A percentile compares a stretch with the other conserved stretches of the same genome.
These are phyloP conservation scores for Ogataea paradorogensis DNA, from an alignment of 805 yeast species.

Conservation along the genomic window DNA sequence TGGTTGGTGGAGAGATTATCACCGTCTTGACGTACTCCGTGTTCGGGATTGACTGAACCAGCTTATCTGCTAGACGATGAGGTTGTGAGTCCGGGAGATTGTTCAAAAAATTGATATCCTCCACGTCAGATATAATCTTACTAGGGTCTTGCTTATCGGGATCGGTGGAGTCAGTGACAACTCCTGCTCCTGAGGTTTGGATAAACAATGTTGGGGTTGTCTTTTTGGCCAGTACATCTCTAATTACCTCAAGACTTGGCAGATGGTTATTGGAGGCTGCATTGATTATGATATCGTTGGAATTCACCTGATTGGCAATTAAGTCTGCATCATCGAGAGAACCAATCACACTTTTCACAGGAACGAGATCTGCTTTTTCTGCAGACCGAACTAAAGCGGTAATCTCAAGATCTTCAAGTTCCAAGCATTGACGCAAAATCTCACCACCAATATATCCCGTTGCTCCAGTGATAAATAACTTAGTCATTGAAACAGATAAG, in stretches of 20 bases:
- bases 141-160: conserved; percentile 44
- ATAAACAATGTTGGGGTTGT: conserved; percentile 28
- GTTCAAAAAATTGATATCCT: conserved; percentile 31
- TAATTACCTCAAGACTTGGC: conserved; percentile 10
- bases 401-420: background rate
- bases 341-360: conserved; percentile 1
- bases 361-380: conserved; percentile 1
- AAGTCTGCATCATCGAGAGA: conserved; percentile 1
- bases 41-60: conserved; percentile 31
- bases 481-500: background rate
- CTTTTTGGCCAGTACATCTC: conserved; percentile 10
- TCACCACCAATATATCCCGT: conserved; percentile 3
- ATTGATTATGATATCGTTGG: conserved; percentile 4
- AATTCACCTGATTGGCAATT: background rate
- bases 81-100: conserved; percentile 29
- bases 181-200: conserved; percentile 38
- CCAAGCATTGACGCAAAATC: conserved; percentile 22
- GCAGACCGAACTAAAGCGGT: conserved; percentile 1
- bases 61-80: conserved; percentile 34
- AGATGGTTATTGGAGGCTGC: conserved; percentile 10
- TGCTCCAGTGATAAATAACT: background rate
- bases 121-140: conserved; percentile 39
- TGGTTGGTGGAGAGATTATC: conserved; percentile 35
- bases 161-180: conserved; percentile 46
- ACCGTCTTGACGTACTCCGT: conserved; percentile 30